phyloP scores from a whole-genome alignment of 768 basidiomycete species.

The Suillus americanus region DNA sequence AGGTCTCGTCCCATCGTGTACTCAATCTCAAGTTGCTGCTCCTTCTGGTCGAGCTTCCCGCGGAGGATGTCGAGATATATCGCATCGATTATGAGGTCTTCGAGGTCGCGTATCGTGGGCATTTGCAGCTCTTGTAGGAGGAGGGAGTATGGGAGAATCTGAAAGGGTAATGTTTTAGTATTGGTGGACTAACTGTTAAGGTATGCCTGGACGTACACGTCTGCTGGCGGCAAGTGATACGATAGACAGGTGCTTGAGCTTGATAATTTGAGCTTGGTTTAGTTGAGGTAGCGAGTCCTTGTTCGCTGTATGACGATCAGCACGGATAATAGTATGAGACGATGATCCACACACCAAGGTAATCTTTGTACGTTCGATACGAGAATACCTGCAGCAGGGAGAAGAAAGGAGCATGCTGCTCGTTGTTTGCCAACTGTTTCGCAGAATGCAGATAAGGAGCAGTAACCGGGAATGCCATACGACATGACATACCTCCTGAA shows the following conservation, averaged over 20 bases:
- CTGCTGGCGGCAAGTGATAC: slow-evolving; percentile 77
- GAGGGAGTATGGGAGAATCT: slow-evolving; percentile 82
- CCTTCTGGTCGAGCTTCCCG: slow-evolving; percentile 92
- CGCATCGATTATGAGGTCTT: slow-evolving; percentile 96
- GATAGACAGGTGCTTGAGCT: slow-evolving; percentile 92
- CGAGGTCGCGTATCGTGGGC: slow-evolving; percentile 81
- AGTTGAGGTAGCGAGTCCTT: slow-evolving; percentile 66
- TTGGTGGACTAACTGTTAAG: not conserved
- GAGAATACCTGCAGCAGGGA: slow-evolving; percentile 83
- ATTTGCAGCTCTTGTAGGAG: slow-evolving; percentile 74
- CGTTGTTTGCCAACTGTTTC: slow-evolving; percentile 63
- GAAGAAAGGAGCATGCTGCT: slow-evolving; percentile 61
- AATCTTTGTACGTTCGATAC: slow-evolving; percentile 85
- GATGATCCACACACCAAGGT: slow-evolving; percentile 56
- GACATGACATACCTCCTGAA: slow-evolving; percentile 67
- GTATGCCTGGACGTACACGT: slow-evolving; percentile 52
- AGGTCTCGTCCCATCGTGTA: slow-evolving; percentile 92
- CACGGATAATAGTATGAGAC: not conserved
- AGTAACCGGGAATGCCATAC: not conserved
- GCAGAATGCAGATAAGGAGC: slow-evolving; percentile 3
- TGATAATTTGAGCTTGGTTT: slow-evolving; percentile 71
- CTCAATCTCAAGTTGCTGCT: slow-evolving; percentile 86
- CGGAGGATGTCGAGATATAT: slow-evolving; percentile 90
- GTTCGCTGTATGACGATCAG: slow-evolving; percentile 47
- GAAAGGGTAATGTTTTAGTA: slow-evolving; percentile 4